phyloP scores from a whole-genome alignment of 352 stramenopile species.

The Globisporangium splendens region DNA sequence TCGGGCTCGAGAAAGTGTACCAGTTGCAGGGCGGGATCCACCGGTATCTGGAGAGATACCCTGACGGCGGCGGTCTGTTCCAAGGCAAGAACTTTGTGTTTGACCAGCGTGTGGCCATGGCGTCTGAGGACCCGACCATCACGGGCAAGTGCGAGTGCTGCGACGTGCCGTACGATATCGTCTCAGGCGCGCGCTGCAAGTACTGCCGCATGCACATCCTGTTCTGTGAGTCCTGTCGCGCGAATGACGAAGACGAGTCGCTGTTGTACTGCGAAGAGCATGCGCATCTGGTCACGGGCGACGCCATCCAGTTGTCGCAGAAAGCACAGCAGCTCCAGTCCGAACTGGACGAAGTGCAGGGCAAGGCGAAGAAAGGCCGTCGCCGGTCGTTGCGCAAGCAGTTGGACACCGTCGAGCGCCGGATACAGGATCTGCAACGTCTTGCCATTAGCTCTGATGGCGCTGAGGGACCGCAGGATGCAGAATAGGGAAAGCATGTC shows the following conservation, averaged over 20 bases:
- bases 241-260: constrained; percentile 9
- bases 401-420: constrained; percentile 55
- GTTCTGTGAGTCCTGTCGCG: constrained; percentile 52
- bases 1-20: constrained; percentile 68
- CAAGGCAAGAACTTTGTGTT: constrained; percentile 88
- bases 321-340: constrained; percentile 29
- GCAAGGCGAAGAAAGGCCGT: constrained; percentile 55
- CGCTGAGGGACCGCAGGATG: neutral
- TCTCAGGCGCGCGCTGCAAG: constrained; percentile 60
- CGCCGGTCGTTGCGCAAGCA: constrained; percentile 81
- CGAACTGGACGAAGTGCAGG: constrained; percentile 29
- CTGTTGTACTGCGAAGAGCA: constrained; percentile 60
- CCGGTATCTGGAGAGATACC: constrained; percentile 78
- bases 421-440: constrained; percentile 42
- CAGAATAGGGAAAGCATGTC: neutral
- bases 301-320: constrained; percentile 30
- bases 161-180: constrained; percentile 50
- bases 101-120: constrained; percentile 73
- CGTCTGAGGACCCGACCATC: constrained; percentile 44
- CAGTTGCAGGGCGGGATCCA: constrained; percentile 82
- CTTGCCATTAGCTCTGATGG: neutral
- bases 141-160: constrained; percentile 66
- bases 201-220: constrained; percentile 83
- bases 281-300: constrained; percentile 40
- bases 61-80: constrained; percentile 65